Percentiles rank a stretch among this genome's conserved stretches.
Conservation (phyloP, 2,329 filamentous ascomycete species). For the Hypomyces perniciosus region DNA sequence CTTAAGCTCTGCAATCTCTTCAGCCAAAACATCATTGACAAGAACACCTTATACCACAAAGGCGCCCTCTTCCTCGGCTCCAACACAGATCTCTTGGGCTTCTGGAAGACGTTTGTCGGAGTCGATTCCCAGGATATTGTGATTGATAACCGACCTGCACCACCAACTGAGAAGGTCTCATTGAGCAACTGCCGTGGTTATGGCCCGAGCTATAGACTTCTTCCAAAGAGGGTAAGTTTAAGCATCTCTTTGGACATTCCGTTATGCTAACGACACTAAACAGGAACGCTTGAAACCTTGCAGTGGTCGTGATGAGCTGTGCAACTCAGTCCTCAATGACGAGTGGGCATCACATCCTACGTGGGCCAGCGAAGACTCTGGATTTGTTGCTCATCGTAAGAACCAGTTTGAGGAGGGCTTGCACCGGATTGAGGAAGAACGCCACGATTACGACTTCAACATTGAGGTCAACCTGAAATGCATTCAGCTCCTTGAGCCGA, state of each 20-base stretch:
- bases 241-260: not conserved
- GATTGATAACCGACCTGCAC: constrained; percentile 70
- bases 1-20: constrained; percentile 95
- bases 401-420: constrained; percentile 92
- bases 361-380: constrained; percentile 96
- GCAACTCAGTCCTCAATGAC: constrained; percentile 88
- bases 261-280: constrained; percentile 13
- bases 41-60: constrained; percentile 73
- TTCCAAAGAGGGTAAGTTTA: constrained; percentile 66
- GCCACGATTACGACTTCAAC: constrained; percentile 97
- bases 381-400: constrained; percentile 96
- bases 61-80: constrained; percentile 80
- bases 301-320: constrained; percentile 91
- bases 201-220: constrained; percentile 86
- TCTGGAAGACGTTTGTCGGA: constrained; percentile 78
- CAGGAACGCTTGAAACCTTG: constrained; percentile 83
- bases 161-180: constrained; percentile 76
- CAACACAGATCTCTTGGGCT: constrained; percentile 81
- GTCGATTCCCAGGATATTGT: constrained; percentile 71
- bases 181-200: constrained; percentile 93
- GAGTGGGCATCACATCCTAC: constrained; percentile 98
- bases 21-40: constrained; percentile 86
- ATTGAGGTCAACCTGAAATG: constrained; percentile 94
- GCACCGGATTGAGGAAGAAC: constrained; percentile 94
- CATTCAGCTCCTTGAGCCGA: constrained; percentile 90